A percentile compares a stretch with the other conserved stretches of the same genome.
These are phyloP conservation scores for Tillandsia leiboldiana DNA, from an alignment of 176 grass and related monocot species.

Conservation along the genomic window DNA sequence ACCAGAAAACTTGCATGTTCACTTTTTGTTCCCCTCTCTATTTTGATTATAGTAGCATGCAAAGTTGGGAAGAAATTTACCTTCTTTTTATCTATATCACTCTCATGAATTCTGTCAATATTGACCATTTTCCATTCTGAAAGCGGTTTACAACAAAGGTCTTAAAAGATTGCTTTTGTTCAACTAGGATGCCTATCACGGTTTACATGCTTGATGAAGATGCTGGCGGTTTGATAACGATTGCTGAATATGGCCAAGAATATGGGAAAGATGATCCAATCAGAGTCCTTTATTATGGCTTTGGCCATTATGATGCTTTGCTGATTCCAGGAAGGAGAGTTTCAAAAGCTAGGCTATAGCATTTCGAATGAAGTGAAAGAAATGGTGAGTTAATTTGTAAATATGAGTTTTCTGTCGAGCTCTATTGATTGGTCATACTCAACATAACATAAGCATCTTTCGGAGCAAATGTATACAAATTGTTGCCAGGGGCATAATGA, in stretches of 20 bases:
- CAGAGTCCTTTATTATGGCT: slow-evolving; percentile 84
- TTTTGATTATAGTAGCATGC: background rate
- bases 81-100: no score
- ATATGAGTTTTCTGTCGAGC: background rate
- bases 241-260: slow-evolving; percentile 90
- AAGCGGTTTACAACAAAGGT: background rate
- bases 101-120: background rate
- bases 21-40: background rate
- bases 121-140: background rate
- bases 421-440: background rate
- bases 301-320: slow-evolving; percentile 93
- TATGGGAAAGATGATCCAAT: slow-evolving; percentile 76
- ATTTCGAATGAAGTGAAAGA: background rate
- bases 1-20: background rate
- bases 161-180: slow-evolving; percentile 1
- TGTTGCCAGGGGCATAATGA: no score
- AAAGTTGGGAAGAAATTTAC: no score
- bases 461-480: no score
- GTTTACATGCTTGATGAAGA: slow-evolving; percentile 94
- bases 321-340: slow-evolving; percentile 33
- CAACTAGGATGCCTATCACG: slow-evolving; percentile 78
- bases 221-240: slow-evolving; percentile 58
- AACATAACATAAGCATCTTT: background rate
- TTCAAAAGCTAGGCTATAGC: slow-evolving; percentile 29
- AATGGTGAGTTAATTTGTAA: slow-evolving; percentile 2